Evolutionary conservation across 1,139 yeast species (phyloP), one percentile per base, ranked within the genome.

Genomic region (Ashbya aceris): DNA sequence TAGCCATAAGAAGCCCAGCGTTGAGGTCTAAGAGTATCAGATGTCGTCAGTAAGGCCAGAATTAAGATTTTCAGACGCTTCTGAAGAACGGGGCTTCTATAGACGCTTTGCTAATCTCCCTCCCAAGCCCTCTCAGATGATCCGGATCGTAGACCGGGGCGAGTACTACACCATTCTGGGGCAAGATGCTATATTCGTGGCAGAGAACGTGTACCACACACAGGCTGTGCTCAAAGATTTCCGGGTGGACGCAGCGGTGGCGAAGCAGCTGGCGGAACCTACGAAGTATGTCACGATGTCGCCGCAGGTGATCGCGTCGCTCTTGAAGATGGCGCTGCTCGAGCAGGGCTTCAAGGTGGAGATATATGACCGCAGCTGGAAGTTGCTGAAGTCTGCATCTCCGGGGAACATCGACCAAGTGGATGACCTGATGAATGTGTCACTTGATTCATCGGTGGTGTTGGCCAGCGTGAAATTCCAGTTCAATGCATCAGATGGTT

Each of bases 331-430:
- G 47, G 78, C 85, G 40, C 68, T 91, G 31, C 69, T 86, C 38
- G 85, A 80, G 40, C 70, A 73, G 40, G 86, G 86, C n/a, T 67
- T 69, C 47, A 85, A 85, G 58, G 74, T 91, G 26, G 96, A 89
- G 57, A 73, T 91, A 20, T 89, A 81, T 57, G 76, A 71, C 38
- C 64, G 62, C 36, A 54, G 56, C 5, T 86, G 95, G 80, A 69
- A 67, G 38, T 57, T 83, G 41, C 47, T 73, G 27, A 73, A 73
- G 46, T 66, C 73, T 40, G 96, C 95, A 1, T 82, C 96, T 1
- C 96, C 97, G 0, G 98, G 98, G 4, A 89, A 91, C 60, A 68
- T 87, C 40, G 85, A 81, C 44, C 84, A 78, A 39, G 77, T 91
- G 38, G 96, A 85, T 48, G 86, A 81, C 30, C 66, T 85, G 62